A percentile compares a stretch with the other conserved stretches of the same genome.
Evolutionary conservation across 495 filamentous ascomycete species (phyloP).

Genomic region (Penicillium alfredii): DNA sequence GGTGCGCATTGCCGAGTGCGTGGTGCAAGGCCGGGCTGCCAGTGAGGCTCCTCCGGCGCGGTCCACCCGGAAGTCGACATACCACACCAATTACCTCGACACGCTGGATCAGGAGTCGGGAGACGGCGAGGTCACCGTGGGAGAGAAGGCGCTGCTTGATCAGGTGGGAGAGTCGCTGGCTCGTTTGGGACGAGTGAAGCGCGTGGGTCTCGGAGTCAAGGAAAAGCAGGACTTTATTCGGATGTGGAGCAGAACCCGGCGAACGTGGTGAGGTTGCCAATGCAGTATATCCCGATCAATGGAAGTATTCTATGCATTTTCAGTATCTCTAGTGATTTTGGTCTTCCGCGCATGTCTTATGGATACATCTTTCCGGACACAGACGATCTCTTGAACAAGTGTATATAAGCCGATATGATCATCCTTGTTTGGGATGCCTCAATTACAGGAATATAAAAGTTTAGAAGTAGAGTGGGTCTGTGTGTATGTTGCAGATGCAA

Average conservation of each 20-base stretch:
- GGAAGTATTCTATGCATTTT: too few species aligned
- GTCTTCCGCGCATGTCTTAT: too few species aligned
- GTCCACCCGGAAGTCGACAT: constrained; percentile 29
- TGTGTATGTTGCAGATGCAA: too few species aligned
- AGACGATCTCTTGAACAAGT: too few species aligned
- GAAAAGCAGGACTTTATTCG: constrained; percentile 79
- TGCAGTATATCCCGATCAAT: too few species aligned
- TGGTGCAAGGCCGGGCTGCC: constrained; percentile 42
- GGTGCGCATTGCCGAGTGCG: constrained; percentile 75
- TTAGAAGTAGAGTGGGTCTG: too few species aligned
- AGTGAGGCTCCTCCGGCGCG: constrained; percentile 6
- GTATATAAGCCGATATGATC: too few species aligned
- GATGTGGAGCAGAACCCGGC: constrained; percentile 48
- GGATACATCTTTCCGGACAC: too few species aligned
- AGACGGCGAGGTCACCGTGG: constrained; percentile 37
- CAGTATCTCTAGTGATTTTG: too few species aligned
- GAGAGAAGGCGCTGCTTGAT: constrained; percentile 62
- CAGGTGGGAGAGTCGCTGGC: constrained; percentile 79
- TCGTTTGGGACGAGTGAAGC: constrained; percentile 82
- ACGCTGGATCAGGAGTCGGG: constrained; percentile 32
- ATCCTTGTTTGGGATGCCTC: too few species aligned
- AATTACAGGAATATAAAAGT: too few species aligned
- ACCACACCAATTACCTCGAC: constrained; percentile 48
- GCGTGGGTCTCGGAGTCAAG: constrained; percentile 72
- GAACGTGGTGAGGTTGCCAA: constrained; percentile 24